These are phyloP conservation scores for Leishmania lainsoni DNA, from an alignment of 208 protist species.

Conservation along the genomic window DNA sequence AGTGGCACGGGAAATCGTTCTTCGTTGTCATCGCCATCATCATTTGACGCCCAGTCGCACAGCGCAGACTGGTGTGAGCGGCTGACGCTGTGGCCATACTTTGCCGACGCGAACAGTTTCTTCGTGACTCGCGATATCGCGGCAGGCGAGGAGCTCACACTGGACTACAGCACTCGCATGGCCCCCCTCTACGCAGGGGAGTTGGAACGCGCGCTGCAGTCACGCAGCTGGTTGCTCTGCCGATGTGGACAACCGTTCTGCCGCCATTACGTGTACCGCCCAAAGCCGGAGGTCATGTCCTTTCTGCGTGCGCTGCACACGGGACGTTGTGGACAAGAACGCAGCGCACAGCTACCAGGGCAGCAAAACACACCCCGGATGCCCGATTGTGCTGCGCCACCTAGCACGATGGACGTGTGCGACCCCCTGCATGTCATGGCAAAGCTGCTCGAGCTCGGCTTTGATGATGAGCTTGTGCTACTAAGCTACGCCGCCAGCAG, in stretches of 20 bases:
- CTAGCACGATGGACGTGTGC: constrained; percentile 3
- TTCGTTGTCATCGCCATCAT: background rate
- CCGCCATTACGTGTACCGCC: constrained; percentile 63
- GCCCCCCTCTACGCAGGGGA: constrained; percentile 53
- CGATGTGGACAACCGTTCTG: constrained; percentile 52
- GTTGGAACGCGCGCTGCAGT: constrained; percentile 16
- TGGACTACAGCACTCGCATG: constrained; percentile 69
- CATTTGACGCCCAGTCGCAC: background rate
- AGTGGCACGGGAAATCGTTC: background rate
- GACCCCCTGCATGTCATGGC: constrained; percentile 27
- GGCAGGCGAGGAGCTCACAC: constrained; percentile 69
- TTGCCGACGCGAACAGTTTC: constrained; percentile 77
- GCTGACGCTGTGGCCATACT: constrained; percentile 45
- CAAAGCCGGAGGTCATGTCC: constrained; percentile 11
- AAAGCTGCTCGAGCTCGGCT: constrained; percentile 39
- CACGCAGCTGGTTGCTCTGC: constrained; percentile 45
- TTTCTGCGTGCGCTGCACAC: constrained; percentile 13
- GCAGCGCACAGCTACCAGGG: background rate
- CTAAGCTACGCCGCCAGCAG: constrained; percentile 46
- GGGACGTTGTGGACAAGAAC: background rate
- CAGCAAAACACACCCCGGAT: background rate
- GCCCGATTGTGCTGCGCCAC: background rate
- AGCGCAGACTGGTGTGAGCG: constrained; percentile 27
- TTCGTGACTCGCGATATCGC: constrained; percentile 65
- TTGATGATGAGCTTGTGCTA: constrained; percentile 69